A percentile compares a stretch with the other conserved stretches of the same genome.
These are phyloP conservation scores for Cynanchum wilfordii DNA, from an alignment of 257 asterid species.

Conservation along the genomic window DNA sequence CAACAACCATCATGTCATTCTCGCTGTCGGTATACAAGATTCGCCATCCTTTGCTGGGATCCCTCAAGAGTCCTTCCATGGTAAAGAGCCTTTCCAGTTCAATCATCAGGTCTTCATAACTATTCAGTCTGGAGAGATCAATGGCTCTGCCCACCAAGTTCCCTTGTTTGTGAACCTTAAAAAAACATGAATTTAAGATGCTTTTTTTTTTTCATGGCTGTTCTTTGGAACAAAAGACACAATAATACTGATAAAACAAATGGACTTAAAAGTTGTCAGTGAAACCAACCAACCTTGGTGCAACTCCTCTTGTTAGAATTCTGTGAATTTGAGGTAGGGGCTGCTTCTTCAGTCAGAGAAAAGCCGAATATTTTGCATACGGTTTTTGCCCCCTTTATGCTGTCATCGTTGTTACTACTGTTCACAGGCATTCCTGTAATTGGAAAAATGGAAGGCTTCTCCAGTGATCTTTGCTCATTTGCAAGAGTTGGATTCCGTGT, in stretches of 20 bases:
- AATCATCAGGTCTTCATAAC: slow-evolving; percentile 58
- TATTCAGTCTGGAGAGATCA: slow-evolving; percentile 65
- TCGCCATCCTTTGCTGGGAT: slow-evolving; percentile 85
- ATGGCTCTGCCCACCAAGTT: slow-evolving; percentile 92
- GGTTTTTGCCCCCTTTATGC: slow-evolving; percentile 38
- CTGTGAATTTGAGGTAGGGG: slow-evolving; percentile 42
- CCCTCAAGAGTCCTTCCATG: slow-evolving; percentile 83
- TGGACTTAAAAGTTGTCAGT: not conserved
- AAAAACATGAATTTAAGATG: not conserved
- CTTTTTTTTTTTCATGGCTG: not conserved
- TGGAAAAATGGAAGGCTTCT: slow-evolving; percentile 37
- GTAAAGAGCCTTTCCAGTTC: slow-evolving; percentile 79
- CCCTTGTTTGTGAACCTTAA: slow-evolving; percentile 97
- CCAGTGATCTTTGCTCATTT: slow-evolving; percentile 41
- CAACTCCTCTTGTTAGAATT: slow-evolving; percentile 74
- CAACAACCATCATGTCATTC: slow-evolving; percentile 96
- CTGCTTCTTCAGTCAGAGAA: slow-evolving; percentile 66
- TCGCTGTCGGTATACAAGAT: slow-evolving; percentile 88
- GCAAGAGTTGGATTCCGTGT: slow-evolving; percentile 26
- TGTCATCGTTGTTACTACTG: slow-evolving; percentile 32
- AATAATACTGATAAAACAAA: not conserved
- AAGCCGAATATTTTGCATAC: slow-evolving; percentile 72
- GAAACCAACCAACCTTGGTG: slow-evolving; percentile 55
- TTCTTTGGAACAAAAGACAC: not conserved
- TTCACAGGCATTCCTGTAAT: slow-evolving; percentile 35